Evolutionary conservation across 1,284 basidiomycete species (phyloP).

Genomic region (Cryptococcus sp.): DNA sequence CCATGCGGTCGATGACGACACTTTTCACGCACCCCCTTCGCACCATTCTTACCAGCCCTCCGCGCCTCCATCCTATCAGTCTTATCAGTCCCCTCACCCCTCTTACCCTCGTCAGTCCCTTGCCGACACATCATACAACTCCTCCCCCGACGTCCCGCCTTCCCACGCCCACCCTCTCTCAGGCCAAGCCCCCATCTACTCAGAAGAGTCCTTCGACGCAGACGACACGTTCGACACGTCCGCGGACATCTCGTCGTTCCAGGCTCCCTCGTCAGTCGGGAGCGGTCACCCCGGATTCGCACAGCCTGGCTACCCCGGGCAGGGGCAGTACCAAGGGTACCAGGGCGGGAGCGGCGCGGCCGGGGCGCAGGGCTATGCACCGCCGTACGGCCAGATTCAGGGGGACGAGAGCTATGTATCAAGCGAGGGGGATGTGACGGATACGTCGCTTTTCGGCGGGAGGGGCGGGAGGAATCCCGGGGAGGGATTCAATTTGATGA

Average conservation of each 20-base stretch:
- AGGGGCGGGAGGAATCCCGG: constrained; percentile 3
- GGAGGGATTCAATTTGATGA: constrained; percentile 31
- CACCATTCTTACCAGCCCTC: background rate
- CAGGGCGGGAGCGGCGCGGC: background rate
- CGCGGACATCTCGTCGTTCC: constrained; percentile 4
- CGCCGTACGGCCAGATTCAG: background rate
- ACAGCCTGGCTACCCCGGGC: background rate
- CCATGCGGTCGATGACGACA: constrained; percentile 1
- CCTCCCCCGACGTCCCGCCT: background rate
- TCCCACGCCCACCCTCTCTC: background rate
- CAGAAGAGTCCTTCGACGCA: background rate
- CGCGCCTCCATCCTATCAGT: background rate
- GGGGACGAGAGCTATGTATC: constrained; percentile 1
- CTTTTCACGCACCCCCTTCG: constrained; percentile 4
- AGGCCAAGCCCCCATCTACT: background rate
- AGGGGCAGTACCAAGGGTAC: background rate
- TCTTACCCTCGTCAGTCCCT: constrained; percentile 1
- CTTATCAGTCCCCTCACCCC: constrained; percentile 4
- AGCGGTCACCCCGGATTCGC: background rate
- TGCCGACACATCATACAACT: background rate
- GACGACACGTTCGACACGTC: constrained; percentile 3
- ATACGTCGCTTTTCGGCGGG: background rate
- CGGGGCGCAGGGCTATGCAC: too few relatives aligned
- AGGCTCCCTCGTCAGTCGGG: background rate
- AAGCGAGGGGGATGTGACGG: background rate